Percentiles rank a stretch among this genome's conserved stretches.
Evolutionary conservation across 108 stramenopile genomes (phyloP).

Genomic region (Nitzschia sp.): DNA sequence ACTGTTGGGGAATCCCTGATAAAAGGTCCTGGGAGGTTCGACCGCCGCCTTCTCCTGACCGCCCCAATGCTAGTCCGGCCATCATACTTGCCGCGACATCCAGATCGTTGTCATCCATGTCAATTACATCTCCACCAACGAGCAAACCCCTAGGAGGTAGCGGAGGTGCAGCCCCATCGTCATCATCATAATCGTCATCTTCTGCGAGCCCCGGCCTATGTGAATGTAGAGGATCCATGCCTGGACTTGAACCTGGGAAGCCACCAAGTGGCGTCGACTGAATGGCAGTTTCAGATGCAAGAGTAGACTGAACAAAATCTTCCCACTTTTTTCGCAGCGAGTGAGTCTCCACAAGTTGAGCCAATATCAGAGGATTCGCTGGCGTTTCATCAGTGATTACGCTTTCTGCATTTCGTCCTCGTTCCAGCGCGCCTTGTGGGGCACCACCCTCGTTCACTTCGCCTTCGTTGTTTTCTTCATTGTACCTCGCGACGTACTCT

Average conservation of each 20-base stretch:
- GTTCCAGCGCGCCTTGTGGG: slow-evolving; percentile 2
- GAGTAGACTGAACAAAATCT: slow-evolving; percentile 65
- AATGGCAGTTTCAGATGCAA: slow-evolving; percentile 78
- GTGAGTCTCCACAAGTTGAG: slow-evolving; percentile 47
- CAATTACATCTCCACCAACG: slow-evolving; percentile 63
- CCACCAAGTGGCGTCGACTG: slow-evolving; percentile 89
- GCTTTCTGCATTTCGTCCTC: slow-evolving; percentile 5
- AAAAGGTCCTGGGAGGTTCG: slow-evolving; percentile 23
- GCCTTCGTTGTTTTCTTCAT: neutral
- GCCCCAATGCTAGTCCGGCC: slow-evolving; percentile 63
- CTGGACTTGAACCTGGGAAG: slow-evolving; percentile 28
- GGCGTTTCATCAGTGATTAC: slow-evolving; percentile 12
- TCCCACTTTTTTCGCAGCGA: slow-evolving; percentile 69
- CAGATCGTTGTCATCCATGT: slow-evolving; percentile 88
- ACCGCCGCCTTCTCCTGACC: slow-evolving; percentile 26
- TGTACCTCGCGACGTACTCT: neutral
- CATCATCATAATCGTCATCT: slow-evolving; percentile 54
- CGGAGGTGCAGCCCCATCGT: slow-evolving; percentile 36
- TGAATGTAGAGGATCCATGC: slow-evolving; percentile 40
- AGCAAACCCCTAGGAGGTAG: slow-evolving; percentile 56
- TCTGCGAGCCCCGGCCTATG: slow-evolving; percentile 62
- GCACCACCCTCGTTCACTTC: slow-evolving; percentile 4
- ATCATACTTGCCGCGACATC: slow-evolving; percentile 92
- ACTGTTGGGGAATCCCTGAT: slow-evolving; percentile 31
- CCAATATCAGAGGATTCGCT: slow-evolving; percentile 26